These are phyloP conservation scores for Botrytis fragariae DNA, from an alignment of 2,329 filamentous ascomycete genomes.

Conservation along the genomic window DNA sequence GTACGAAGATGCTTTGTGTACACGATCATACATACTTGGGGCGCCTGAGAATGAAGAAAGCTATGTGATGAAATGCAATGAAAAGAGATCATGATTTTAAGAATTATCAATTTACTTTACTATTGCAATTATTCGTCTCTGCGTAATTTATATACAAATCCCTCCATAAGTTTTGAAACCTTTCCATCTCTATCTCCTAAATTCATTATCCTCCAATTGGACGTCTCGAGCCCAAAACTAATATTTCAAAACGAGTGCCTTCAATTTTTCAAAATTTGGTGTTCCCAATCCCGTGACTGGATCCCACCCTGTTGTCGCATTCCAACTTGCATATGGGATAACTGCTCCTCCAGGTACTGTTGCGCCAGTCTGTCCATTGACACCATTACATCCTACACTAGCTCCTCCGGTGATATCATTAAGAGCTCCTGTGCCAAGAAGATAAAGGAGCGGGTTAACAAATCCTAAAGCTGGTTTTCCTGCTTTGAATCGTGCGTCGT, in stretches of 20 bases:
- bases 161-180: not conserved
- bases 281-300: slow-evolving; percentile 42
- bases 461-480: slow-evolving; percentile 46
- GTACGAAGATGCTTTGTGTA: not conserved
- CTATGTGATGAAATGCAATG: not conserved
- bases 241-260: slow-evolving; percentile 20
- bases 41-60: not conserved
- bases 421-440: slow-evolving; percentile 36
- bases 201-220: not conserved
- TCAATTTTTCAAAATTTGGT: slow-evolving; percentile 32
- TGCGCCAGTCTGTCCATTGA: slow-evolving; percentile 22
- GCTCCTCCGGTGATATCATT: slow-evolving; percentile 42
- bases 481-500: slow-evolving; percentile 55
- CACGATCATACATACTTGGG: not conserved
- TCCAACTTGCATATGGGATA: slow-evolving; percentile 30
- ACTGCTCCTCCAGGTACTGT: slow-evolving; percentile 21
- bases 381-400: slow-evolving; percentile 40
- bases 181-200: not conserved
- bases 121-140: not conserved
- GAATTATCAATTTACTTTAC: not conserved
- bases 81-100: not conserved
- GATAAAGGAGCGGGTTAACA: slow-evolving; percentile 44
- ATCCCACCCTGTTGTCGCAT: slow-evolving; percentile 39
- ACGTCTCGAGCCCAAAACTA: not conserved
- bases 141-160: not conserved